phyloP scores from a whole-genome alignment of 768 basidiomycete species.

The Collybia nuda region DNA sequence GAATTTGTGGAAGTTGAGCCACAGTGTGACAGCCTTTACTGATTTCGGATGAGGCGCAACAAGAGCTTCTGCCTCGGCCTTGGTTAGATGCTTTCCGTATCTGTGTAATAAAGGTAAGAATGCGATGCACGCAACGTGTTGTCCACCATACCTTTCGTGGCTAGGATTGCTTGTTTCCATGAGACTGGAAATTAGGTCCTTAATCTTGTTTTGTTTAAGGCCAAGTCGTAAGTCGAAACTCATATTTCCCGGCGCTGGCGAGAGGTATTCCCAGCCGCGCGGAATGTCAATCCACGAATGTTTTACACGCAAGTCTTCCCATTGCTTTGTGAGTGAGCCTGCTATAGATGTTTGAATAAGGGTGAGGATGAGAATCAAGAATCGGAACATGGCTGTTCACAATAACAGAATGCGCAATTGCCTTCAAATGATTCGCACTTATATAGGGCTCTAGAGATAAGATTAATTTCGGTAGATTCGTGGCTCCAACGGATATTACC shows the following conservation, averaged over 20 bases:
- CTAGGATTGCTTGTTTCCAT: conserved; percentile 59
- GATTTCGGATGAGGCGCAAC: conserved; percentile 55
- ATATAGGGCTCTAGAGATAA: too few relatives aligned
- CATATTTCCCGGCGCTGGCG: conserved; percentile 45
- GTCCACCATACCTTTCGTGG: conserved; percentile 36
- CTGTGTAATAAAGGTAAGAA: conserved; percentile 21
- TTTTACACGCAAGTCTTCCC: conserved; percentile 50
- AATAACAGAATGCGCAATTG: neutral
- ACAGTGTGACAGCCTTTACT: conserved; percentile 46
- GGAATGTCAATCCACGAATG: conserved; percentile 56
- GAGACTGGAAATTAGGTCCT: conserved; percentile 48
- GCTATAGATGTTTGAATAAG: conserved; percentile 34
- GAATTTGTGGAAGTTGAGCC: conserved; percentile 55
- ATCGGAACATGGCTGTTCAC: conserved; percentile 26
- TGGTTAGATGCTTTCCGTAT: conserved; percentile 60
- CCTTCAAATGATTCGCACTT: too few relatives aligned
- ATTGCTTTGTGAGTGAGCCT: conserved; percentile 42
- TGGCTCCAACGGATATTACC: too few relatives aligned
- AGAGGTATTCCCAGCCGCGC: conserved; percentile 48
- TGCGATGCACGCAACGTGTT: neutral
- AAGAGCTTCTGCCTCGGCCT: conserved; percentile 55
- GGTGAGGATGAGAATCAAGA: conserved; percentile 29
- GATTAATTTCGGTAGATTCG: too few relatives aligned
- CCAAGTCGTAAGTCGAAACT: conserved; percentile 54
- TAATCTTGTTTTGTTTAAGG: conserved; percentile 53